A percentile compares a stretch with the other conserved stretches of the same genome.
Conservation (phyloP, 2,329 filamentous ascomycete species). For the Macrophomina pseudophaseolina region DNA sequence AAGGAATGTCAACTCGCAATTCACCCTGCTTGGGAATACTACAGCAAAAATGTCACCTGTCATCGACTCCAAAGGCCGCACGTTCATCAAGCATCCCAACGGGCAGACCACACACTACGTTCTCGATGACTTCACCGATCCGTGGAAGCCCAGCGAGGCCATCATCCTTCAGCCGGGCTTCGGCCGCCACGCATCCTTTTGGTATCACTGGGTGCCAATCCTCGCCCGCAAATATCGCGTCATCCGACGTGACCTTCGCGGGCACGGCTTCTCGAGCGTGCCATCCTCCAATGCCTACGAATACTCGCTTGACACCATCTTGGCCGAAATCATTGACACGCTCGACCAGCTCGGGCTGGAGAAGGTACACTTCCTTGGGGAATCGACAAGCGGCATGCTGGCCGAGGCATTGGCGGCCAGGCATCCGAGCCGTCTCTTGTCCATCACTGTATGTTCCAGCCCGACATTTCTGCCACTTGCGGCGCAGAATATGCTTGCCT, state of each 20-base stretch:
- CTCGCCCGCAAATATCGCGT: slow-evolving; percentile 40
- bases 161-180: slow-evolving; percentile 48
- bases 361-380: slow-evolving; percentile 43
- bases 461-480: slow-evolving; percentile 37
- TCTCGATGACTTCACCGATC: slow-evolving; percentile 36
- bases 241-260: slow-evolving; percentile 42
- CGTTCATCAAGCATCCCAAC: slow-evolving; percentile 37
- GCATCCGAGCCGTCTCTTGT: slow-evolving; percentile 37
- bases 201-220: slow-evolving; percentile 45
- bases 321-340: slow-evolving; percentile 42
- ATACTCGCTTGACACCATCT: slow-evolving; percentile 36
- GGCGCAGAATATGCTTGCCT: slow-evolving; percentile 40
- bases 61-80: slow-evolving; percentile 33
- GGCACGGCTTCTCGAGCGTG: slow-evolving; percentile 41
- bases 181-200: slow-evolving; percentile 40
- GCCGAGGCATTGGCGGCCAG: slow-evolving; percentile 41
- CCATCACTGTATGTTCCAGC: slow-evolving; percentile 40
- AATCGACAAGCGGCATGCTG: slow-evolving; percentile 42
- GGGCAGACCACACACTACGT: slow-evolving; percentile 42
- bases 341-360: slow-evolving; percentile 39
- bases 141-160: slow-evolving; percentile 41
- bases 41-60: not conserved
- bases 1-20: no score
- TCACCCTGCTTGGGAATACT: not conserved
- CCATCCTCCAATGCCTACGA: slow-evolving; percentile 29